Percentiles rank a stretch among this genome's conserved stretches.
Evolutionary conservation across 2,329 filamentous ascomycete species (phyloP).

Genomic region (Diaporthe caulivora): DNA sequence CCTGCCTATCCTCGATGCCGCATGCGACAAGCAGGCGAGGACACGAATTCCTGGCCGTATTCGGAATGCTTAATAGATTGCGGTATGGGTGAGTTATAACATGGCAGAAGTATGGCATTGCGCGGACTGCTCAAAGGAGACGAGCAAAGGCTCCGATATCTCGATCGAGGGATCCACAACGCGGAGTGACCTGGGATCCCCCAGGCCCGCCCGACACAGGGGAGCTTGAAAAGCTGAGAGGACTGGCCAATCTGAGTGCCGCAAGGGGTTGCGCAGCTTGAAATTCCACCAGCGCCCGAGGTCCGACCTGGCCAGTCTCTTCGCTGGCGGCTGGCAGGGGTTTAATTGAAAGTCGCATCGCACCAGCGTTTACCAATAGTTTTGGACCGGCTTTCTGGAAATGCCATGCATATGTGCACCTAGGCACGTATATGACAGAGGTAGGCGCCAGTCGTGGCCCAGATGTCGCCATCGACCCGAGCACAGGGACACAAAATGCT

Average conservation of each 20-base stretch:
- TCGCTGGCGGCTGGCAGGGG: slow-evolving; percentile 24
- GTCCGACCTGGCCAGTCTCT: slow-evolving; percentile 19
- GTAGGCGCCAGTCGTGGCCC: slow-evolving; percentile 18
- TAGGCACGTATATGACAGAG: background rate
- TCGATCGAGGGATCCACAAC: slow-evolving; percentile 24
- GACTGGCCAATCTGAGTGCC: slow-evolving; percentile 26
- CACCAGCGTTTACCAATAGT: slow-evolving; percentile 29
- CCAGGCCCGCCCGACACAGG: slow-evolving; percentile 32
- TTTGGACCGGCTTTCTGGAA: slow-evolving; percentile 25
- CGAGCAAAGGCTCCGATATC: slow-evolving; percentile 3
- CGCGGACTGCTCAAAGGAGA: background rate
- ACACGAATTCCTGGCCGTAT: background rate
- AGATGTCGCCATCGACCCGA: slow-evolving; percentile 14
- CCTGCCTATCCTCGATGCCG: background rate
- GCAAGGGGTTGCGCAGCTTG: slow-evolving; percentile 16
- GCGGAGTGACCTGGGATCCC: slow-evolving; percentile 16
- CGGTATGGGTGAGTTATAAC: background rate
- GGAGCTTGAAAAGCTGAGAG: background rate
- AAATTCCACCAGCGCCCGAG: slow-evolving; percentile 6
- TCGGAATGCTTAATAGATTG: background rate
- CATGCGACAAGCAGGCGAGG: background rate
- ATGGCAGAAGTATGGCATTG: background rate
- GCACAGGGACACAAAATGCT: background rate
- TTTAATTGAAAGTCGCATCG: slow-evolving; percentile 38
- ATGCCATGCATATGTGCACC: background rate